Base-by-base conservation (phyloP, 352 stramenopile genomes). In the Globisporangium viniferum region DNA sequence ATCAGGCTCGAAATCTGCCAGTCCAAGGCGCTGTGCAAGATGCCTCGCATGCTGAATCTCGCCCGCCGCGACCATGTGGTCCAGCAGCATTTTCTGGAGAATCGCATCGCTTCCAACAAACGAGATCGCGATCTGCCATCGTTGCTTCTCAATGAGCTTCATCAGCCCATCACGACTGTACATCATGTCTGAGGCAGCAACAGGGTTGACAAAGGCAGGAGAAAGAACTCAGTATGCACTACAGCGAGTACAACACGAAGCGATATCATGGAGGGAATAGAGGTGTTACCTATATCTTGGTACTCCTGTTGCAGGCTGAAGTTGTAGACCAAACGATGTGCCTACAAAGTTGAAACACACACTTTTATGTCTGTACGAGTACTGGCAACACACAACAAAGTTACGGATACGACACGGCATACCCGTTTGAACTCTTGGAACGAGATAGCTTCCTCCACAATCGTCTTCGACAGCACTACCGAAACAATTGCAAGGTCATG, bases 101-200 rank as follows among this genome's bases (percentile, higher is more conserved):
- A 74, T 78, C 0, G 60, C 41, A 36, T 92, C 81, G 29, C 74
- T 83, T 1, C 83, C 83, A 18, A 87, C 83, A 67, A 90, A 92
- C 14, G 81, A 80, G 39, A 86, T 69, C 29, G 83, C 83, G n/a
- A 92, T 67, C 18, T 86, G 72, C 83, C 81, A 92, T 36, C 77
- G 79, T 53, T 86, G 73, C 51, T 81, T 82, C 49, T 90, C 78
- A 33, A 90, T 84, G n/a, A 92, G 73, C 61, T 81, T 77, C 29
- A 83, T 49, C 14, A 90, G 58, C 33, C 75, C 74, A 64, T 92
- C 83, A 9, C 80, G 79, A 57, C 73, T 87, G 68, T 90, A 90
- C 18, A 92, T 66, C n/a, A 78, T 73, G 22, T 90, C 78, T 82
- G 7, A 6, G 49, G 8, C 18, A 62, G 5, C 5, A 33, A 15